A percentile compares a stretch with the other conserved stretches of the same genome.
Evolutionary conservation across 306 rosid species (phyloP).

Genomic region (Quercus engelmannii): DNA sequence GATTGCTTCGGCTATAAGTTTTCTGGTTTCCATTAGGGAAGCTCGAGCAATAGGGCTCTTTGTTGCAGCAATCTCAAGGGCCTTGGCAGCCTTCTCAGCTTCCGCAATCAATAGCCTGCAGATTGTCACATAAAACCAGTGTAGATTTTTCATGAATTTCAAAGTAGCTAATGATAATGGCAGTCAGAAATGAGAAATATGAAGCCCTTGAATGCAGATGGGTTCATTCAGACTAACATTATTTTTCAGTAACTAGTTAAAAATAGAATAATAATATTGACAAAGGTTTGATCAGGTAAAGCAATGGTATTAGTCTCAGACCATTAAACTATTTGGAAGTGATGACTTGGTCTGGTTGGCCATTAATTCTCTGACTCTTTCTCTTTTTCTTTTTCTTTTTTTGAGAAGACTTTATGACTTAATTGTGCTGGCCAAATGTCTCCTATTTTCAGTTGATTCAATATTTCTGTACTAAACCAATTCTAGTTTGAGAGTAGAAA

Average conservation of each 20-base stretch:
- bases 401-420: background rate
- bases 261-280: background rate
- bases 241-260: background rate
- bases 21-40: conserved; percentile 80
- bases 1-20: conserved; percentile 91
- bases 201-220: background rate
- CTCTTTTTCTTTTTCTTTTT: no score
- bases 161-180: background rate
- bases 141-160: background rate
- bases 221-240: background rate
- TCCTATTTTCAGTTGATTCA: background rate
- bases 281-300: background rate
- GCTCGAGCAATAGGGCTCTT: conserved; percentile 77
- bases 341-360: background rate
- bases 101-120: conserved; percentile 82
- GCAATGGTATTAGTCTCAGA: background rate
- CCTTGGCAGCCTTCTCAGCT: conserved; percentile 95
- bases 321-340: background rate
- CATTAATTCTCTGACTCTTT: background rate
- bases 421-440: background rate
- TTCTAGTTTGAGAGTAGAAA: background rate
- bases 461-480: background rate
- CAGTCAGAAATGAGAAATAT: conserved; percentile 9
- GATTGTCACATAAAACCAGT: conserved; percentile 14
- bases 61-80: conserved; percentile 77